Conservation (phyloP, 108 stramenopile species). For the Skeletonema potamos region DNA sequence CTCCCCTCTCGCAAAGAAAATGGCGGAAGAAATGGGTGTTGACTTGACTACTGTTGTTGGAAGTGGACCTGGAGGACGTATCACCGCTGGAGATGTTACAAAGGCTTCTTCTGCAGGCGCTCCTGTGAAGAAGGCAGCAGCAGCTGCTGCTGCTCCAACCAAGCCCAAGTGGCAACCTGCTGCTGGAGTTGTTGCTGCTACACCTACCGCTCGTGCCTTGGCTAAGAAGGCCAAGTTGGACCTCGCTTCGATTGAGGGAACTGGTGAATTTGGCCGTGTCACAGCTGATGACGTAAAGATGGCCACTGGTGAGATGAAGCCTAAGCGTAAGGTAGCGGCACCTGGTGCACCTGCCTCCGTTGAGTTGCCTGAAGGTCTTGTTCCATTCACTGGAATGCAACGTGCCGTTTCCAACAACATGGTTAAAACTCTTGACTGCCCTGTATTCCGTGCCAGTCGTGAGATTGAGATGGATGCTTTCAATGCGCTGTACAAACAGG, state of each 20-base stretch:
- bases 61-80: conserved; percentile 90
- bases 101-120: conserved; percentile 69
- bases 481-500: conserved; percentile 88
- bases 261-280: conserved; percentile 94
- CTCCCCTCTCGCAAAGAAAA: conserved; percentile 92
- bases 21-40: conserved; percentile 82
- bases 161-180: conserved; percentile 83
- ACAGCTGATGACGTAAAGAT: conserved; percentile 90
- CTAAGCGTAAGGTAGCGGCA: conserved; percentile 62
- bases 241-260: conserved; percentile 78
- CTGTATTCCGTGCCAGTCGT: conserved; percentile 93
- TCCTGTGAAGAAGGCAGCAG: conserved; percentile 53
- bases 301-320: conserved; percentile 88
- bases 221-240: conserved; percentile 91
- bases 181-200: conserved; percentile 83
- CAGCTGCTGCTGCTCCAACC: conserved; percentile 59
- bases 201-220: conserved; percentile 76
- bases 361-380: conserved; percentile 86
- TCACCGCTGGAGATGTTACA: conserved; percentile 86
- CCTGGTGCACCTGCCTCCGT: conserved; percentile 45
- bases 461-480: conserved; percentile 92
- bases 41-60: conserved; percentile 88
- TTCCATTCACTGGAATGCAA: conserved; percentile 97
- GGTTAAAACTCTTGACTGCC: conserved; percentile 89
- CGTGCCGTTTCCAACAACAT: conserved; percentile 97